phyloP scores from a whole-genome alignment of 1,284 basidiomycete species.

The Mycena citricolor region DNA sequence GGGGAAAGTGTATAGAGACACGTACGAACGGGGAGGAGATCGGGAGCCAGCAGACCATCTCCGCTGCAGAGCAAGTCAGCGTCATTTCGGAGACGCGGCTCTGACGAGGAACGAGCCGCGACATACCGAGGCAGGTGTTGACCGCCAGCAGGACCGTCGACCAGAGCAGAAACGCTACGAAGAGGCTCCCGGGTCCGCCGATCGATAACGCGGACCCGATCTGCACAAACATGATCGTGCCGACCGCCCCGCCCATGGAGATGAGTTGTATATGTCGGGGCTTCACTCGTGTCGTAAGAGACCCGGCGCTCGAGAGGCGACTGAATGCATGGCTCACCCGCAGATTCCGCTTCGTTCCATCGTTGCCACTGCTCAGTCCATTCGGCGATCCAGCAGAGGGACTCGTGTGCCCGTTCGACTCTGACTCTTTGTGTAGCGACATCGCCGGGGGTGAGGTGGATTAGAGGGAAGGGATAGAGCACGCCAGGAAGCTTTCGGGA shows the following conservation, averaged over 20 bases:
- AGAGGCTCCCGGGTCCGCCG: conserved; percentile 48
- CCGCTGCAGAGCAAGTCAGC: conserved; percentile 38
- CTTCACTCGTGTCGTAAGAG: no score
- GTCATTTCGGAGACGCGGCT: not conserved
- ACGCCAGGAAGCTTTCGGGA: no score
- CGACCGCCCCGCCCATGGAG: conserved; percentile 47
- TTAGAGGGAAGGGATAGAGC: no score
- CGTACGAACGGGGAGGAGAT: conserved; percentile 47
- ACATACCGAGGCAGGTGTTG: conserved; percentile 46
- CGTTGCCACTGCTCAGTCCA: no score
- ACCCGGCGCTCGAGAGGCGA: no score
- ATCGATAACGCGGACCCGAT: conserved; percentile 43
- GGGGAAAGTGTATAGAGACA: no score
- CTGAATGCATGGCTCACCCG: no score
- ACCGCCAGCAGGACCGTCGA: conserved; percentile 45
- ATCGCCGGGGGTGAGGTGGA: no score
- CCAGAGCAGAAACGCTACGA: conserved; percentile 47
- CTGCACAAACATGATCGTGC: conserved; percentile 51
- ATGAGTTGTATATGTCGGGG: conserved; percentile 50
- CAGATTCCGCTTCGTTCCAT: no score
- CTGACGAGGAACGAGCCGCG: conserved; percentile 9
- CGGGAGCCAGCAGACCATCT: conserved; percentile 54
- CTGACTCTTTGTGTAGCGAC: no score
- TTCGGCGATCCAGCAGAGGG: no score
- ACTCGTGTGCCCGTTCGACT: no score